Percentiles rank a stretch among this genome's conserved stretches.
Evolutionary conservation across 169 alveolate genomes (phyloP).

Genomic region (Plasmodium fragile): DNA sequence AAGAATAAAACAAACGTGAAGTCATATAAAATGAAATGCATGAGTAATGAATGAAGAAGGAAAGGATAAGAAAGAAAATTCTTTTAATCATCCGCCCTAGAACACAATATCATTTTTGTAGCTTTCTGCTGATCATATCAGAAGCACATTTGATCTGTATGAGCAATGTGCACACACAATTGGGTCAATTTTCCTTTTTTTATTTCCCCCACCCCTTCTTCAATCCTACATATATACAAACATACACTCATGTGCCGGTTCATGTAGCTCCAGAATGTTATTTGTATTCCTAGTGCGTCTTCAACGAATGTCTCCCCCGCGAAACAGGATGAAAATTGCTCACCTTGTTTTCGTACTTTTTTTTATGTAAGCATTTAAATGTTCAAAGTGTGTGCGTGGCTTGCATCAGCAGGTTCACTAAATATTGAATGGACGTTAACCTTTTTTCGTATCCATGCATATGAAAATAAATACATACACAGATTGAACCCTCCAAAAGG

Average conservation of each 20-base stretch:
- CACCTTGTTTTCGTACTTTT: too few species aligned
- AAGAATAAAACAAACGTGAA: background rate
- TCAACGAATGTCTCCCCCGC: background rate
- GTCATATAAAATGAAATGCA: too few species aligned
- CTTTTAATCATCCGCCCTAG: background rate
- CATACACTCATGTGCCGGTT: background rate
- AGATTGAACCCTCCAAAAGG: background rate
- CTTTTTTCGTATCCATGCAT: background rate
- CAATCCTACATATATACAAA: background rate
- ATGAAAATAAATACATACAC: background rate
- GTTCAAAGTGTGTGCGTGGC: background rate
- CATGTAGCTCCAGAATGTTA: background rate
- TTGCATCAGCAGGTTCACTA: background rate
- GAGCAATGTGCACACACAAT: background rate
- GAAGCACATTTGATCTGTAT: background rate
- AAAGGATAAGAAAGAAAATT: background rate
- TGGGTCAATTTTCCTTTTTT: background rate
- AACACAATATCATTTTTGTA: background rate
- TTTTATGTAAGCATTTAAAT: background rate
- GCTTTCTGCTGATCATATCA: background rate
- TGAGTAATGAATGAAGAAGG: background rate
- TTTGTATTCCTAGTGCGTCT: background rate
- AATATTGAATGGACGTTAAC: background rate
- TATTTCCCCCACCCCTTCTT: too few species aligned
- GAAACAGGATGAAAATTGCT: background rate